phyloP scores from a whole-genome alignment of 192 early-diverging fungal species.

The Entrophospora sp. region DNA sequence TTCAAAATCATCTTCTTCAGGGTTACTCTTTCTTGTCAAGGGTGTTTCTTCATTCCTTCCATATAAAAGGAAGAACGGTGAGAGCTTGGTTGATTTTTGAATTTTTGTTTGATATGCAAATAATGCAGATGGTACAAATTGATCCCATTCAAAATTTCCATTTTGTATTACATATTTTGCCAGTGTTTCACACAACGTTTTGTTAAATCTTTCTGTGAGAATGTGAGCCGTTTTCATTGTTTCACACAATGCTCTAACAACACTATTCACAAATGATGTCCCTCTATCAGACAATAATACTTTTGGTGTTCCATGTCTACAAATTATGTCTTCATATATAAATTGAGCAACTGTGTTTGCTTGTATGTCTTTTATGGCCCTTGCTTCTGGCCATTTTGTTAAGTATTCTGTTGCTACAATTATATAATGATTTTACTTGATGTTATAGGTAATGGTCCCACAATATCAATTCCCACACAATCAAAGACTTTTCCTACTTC shows the following conservation, averaged over 20 bases:
- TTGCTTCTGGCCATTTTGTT: slow-evolving; percentile 1
- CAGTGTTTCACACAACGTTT: neutral
- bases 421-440: neutral
- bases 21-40: no score
- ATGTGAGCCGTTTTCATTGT: neutral
- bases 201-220: neutral
- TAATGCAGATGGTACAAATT: neutral
- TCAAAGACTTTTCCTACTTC: neutral
- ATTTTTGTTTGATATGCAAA: neutral
- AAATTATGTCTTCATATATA: neutral
- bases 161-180: neutral
- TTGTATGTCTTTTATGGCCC: neutral
- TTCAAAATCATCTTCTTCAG: no score
- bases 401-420: slow-evolving; percentile 3
- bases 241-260: neutral
- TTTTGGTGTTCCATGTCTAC: neutral
- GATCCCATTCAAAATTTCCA: neutral
- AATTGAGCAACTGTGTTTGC: neutral
- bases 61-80: neutral
- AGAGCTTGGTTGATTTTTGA: neutral
- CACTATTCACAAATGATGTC: neutral
- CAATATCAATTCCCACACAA: neutral
- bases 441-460: neutral
- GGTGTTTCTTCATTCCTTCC: neutral
- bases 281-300: neutral